Evolutionary conservation across 306 rosid species (phyloP).

Genomic region (Vigna trinervia): DNA sequence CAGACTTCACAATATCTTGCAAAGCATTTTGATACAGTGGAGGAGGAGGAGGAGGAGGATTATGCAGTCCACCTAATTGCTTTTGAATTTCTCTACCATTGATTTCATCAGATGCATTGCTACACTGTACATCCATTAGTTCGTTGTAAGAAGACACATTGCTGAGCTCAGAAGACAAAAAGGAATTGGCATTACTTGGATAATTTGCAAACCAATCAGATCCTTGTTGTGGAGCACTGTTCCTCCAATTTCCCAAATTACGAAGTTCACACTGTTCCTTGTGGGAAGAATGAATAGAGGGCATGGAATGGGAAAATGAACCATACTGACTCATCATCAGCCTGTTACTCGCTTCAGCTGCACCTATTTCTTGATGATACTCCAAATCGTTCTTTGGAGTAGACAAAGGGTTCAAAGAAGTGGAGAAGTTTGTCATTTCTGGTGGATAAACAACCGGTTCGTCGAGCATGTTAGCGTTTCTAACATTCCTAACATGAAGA

Average conservation of each 20-base stretch:
- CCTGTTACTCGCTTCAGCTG: conserved; percentile 39
- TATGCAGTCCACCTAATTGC: conserved; percentile 52
- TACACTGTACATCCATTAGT: conserved; percentile 32
- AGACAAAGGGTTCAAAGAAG: conserved; percentile 39
- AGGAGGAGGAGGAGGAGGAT: conserved; percentile 14
- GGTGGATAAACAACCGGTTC: conserved; percentile 53
- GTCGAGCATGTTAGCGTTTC: conserved; percentile 63
- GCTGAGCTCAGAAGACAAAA: conserved; percentile 40
- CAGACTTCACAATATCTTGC: conserved; percentile 60
- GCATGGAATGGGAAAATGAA: conserved; percentile 40
- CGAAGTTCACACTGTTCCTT: conserved; percentile 43
- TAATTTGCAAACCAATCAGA: conserved; percentile 65
- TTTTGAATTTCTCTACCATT: conserved; percentile 39
- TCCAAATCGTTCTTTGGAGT: conserved; percentile 41
- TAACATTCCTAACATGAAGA: conserved; percentile 61
- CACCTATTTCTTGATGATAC: conserved; percentile 42
- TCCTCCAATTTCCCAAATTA: conserved; percentile 54
- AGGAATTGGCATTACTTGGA: conserved; percentile 44
- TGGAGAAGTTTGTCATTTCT: conserved; percentile 54
- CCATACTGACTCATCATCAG: conserved; percentile 39
- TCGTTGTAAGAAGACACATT: conserved; percentile 42
- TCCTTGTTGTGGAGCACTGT: conserved; percentile 42
- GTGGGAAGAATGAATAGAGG: conserved; percentile 33
- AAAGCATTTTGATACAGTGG: conserved; percentile 56
- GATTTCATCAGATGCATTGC: conserved; percentile 24